Conservation (phyloP, 306 rosid genomes). For the Gynostemma pentaphyllum region DNA sequence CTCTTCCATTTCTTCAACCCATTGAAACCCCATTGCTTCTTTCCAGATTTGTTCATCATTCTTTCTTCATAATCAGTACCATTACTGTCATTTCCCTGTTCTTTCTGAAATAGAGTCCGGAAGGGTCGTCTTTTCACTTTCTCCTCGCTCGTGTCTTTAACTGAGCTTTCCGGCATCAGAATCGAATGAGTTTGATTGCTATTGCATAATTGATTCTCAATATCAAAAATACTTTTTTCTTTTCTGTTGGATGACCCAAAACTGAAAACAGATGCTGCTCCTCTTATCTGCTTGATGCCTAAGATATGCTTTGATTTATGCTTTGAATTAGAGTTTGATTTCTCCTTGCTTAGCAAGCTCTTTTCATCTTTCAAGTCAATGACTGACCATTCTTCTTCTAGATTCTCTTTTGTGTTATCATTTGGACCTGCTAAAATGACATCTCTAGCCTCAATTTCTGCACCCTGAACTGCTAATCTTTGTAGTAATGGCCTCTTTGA, state of each 20-base stretch:
- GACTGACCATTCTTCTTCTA: constrained; percentile 75
- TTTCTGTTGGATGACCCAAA: constrained; percentile 35
- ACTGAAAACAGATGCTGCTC: constrained; percentile 65
- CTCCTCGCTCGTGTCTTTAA: constrained; percentile 30
- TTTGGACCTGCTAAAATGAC: constrained; percentile 31
- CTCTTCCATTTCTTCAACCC: constrained; percentile 80
- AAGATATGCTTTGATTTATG: constrained; percentile 40
- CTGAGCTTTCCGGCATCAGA: constrained; percentile 50
- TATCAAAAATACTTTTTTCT: constrained; percentile 58
- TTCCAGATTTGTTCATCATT: constrained; percentile 30
- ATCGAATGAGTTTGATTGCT: constrained; percentile 30
- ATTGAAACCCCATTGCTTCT: constrained; percentile 67
- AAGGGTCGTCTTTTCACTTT: constrained; percentile 66
- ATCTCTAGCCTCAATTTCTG: constrained; percentile 62
- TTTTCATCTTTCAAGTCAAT: constrained; percentile 79
- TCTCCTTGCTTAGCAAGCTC: constrained; percentile 32
- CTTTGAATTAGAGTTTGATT: constrained; percentile 35
- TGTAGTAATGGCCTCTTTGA: constrained; percentile 80
- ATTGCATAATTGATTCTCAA: constrained; percentile 11
- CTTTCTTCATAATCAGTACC: constrained; percentile 13
- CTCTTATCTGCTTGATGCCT: constrained; percentile 63
- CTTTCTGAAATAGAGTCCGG: constrained; percentile 54
- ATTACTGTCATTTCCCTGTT: constrained; percentile 17
- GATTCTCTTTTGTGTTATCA: constrained; percentile 29
- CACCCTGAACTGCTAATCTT: constrained; percentile 71